phyloP scores from a whole-genome alignment of 2,329 filamentous ascomycete genomes.

The Aspergillus japonicus region DNA sequence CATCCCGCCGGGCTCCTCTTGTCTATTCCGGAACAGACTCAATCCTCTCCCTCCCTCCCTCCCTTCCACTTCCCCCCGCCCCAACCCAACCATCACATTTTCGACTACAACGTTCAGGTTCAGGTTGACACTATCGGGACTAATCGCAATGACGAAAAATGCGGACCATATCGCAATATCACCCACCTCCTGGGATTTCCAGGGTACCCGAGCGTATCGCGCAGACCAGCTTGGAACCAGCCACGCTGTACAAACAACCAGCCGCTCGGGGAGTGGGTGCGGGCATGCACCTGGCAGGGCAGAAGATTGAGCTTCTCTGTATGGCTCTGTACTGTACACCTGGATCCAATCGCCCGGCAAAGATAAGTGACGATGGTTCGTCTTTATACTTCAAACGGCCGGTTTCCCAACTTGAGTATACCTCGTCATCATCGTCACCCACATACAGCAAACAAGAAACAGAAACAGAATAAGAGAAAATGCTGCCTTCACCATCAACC shows the following conservation, averaged over 20 bases:
- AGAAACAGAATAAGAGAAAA: background rate
- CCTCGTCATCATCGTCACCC: background rate
- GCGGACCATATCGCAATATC: background rate
- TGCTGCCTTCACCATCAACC: background rate
- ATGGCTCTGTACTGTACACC: background rate
- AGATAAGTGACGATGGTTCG: slow-evolving; percentile 1
- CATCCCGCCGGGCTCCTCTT: background rate
- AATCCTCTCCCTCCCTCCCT: background rate
- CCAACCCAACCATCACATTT: background rate
- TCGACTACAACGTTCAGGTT: background rate
- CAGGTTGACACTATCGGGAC: background rate
- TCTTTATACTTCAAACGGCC: background rate
- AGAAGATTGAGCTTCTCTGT: background rate
- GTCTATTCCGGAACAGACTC: background rate
- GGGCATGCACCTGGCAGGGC: background rate
- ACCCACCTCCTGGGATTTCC: background rate
- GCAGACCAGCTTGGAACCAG: background rate
- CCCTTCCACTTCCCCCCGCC: background rate
- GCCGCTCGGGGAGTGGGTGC: background rate
- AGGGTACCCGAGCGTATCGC: slow-evolving; percentile 8
- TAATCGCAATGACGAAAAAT: background rate
- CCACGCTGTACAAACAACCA: slow-evolving; percentile 6
- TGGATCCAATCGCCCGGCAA: slow-evolving; percentile 4
- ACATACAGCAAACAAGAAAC: background rate
- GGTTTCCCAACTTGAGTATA: background rate